A percentile compares a stretch with the other conserved stretches of the same genome.
These are phyloP conservation scores for Coemansia sp. DNA, from an alignment of 192 early-diverging fungal species.

Conservation along the genomic window DNA sequence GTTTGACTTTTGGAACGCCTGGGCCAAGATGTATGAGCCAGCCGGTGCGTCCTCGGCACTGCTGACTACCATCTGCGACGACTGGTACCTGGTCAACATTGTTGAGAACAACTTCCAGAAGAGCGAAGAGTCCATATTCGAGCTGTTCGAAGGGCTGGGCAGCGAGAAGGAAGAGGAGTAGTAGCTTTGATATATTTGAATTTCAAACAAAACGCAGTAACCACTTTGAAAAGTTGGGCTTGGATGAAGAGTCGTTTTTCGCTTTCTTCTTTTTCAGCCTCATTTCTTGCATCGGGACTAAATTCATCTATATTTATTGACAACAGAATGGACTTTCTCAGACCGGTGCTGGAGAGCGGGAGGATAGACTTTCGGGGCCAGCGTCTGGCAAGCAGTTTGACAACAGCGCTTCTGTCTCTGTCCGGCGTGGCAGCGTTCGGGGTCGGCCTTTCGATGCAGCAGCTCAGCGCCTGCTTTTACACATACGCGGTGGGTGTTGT, in stretches of 20 bases:
- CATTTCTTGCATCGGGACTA: neutral
- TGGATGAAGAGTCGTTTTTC: too few relatives aligned
- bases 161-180: constrained; percentile 3
- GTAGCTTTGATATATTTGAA: neutral
- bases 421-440: constrained; percentile 27
- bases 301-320: too few relatives aligned
- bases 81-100: constrained; percentile 90
- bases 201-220: too few relatives aligned
- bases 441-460: constrained; percentile 22
- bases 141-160: constrained; percentile 42
- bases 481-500: constrained; percentile 29
- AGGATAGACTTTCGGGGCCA: constrained; percentile 53
- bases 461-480: constrained; percentile 38
- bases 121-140: constrained; percentile 44
- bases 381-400: constrained; percentile 31
- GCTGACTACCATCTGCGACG: constrained; percentile 64
- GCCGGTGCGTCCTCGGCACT: constrained; percentile 59
- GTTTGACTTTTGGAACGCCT: constrained; percentile 88
- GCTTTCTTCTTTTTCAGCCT: too few relatives aligned
- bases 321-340: constrained; percentile 38
- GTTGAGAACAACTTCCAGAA: constrained; percentile 88
- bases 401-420: constrained; percentile 19
- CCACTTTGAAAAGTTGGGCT: too few relatives aligned
- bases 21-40: constrained; percentile 70
- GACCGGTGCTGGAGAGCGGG: constrained; percentile 42